Evolutionary conservation across 2,329 filamentous ascomycete species (phyloP), one percentile per base, ranked within the genome.

Genomic region (Pseudogymnoascus sp.): DNA sequence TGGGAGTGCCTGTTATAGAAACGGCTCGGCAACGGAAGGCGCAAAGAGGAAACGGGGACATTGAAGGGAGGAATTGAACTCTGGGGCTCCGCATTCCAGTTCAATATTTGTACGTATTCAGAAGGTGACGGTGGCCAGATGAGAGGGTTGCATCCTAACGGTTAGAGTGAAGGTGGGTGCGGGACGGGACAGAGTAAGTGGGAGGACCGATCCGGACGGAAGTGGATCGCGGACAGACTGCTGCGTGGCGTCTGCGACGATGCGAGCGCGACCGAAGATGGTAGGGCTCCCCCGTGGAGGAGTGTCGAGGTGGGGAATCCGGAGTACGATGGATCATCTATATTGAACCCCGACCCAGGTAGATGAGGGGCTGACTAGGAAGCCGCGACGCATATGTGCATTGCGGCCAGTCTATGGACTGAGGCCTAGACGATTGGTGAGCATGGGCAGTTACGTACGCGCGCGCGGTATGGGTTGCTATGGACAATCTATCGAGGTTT

Each of bases 261-360:
- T 55, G 48, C 48, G 48, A 55, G 48, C 27, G n/a, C 48, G 48
- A 55, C 48, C 48, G 48, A 55, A 55, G 48, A 55, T 33, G 48
- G 48, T 18, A 55, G 29, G 27, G 29, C 48, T 55, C 48, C 27
- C 13, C 48, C 29, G 48, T 33, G 48, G 15, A 55, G 48, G 48
- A 55, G 48, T 6, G n/a, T 55, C 48, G n/a, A 33, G 48, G 48
- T 55, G 29, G 48, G 48, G 29, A 55, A 55, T 55, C 48, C 48
- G 48, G 4, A 33, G 18, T 55, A n/a, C 29, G 48, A 33, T 55
- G 29, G 21, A 55, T 55, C 48, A 13, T 31, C 33, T 55, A 33
- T 18, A n/a, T 55, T 27, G 48, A 55, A 55, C 48, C 27, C 33
- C 48, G n/a, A 55, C 48, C 48, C 9, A 33, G 29, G 48, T 10